Percentiles rank a stretch among this genome's conserved stretches.
phyloP scores from a whole-genome alignment of 805 yeast species.

The Schwanniomyces vanrijiae region DNA sequence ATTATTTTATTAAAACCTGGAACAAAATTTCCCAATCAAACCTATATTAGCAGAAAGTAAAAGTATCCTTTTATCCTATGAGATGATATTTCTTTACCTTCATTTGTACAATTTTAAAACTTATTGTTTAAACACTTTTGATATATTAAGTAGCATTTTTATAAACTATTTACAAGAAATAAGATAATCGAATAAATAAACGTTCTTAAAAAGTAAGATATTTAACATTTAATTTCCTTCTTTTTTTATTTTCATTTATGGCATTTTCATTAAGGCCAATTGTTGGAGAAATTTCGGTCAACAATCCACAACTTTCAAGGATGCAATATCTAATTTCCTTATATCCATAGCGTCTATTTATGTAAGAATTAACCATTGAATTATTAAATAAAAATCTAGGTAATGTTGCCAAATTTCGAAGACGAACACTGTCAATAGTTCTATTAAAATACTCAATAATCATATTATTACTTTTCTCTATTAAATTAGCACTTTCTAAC shows the following conservation, averaged over 20 bases:
- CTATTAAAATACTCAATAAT: constrained; percentile 27
- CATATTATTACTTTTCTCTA: constrained; percentile 23
- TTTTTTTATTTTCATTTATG: constrained; percentile 6
- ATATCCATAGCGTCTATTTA: constrained; percentile 49
- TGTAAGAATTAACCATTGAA: constrained; percentile 36
- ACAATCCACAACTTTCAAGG: constrained; percentile 51
- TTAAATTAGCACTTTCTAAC: constrained; percentile 6
- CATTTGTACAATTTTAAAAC: not conserved
- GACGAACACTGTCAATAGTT: constrained; percentile 33
- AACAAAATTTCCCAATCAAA: not conserved
- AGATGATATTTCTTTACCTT: not conserved
- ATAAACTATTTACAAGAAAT: not conserved
- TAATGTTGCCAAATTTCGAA: constrained; percentile 37
- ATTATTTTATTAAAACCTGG: not conserved
- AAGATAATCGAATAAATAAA: not conserved
- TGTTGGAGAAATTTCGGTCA: constrained; percentile 2
- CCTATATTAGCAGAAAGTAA: not conserved
- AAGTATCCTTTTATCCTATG: not conserved
- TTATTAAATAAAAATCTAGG: constrained; percentile 55
- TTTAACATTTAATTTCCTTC: constrained; percentile 8
- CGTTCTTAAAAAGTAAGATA: constrained; percentile 3
- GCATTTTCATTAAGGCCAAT: constrained; percentile 8
- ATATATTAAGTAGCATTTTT: not conserved
- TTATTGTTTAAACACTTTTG: not conserved
- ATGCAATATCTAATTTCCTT: constrained; percentile 51